Base-by-base conservation (phyloP, 257 asterid species). In the Ilex aquifolium region DNA sequence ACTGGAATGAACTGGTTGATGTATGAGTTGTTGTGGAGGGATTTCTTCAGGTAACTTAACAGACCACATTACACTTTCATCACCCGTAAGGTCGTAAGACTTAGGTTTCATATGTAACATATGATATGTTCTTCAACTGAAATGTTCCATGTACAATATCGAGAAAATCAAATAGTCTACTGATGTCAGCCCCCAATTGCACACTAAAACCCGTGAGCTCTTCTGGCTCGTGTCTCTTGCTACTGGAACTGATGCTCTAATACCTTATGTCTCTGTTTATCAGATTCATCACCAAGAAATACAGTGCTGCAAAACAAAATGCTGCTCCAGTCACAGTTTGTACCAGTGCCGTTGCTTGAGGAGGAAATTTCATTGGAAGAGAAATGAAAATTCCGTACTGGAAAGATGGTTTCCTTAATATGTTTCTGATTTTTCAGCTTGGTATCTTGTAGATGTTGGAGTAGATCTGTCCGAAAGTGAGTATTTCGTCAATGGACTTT, bases 21-120 rank as follows among this genome's bases (percentile, higher is more conserved):
- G 96, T 88, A 93, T 46, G 97, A 90, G 80, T 82, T 90, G 60
- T 57, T 93, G 76, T 93, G 99, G 99, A 90, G 99, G 81, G 99
- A 93, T 64, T 93, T 93, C 70, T 92, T 92, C 90, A 87, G 99
- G 99, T 90, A 57, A 83, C 63, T 31, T 55, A 10, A 15, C 27
- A 14, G 31, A 53, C 31, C 31, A 10, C 10, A 21, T 21, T 10
- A 46, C 13, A 11, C n/a, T 46, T 11, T 10, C n/a, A 10, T 46
- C 52, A 11, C 52, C 7, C 48, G 1, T 50, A 6, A 11, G n/a
- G n/a, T n/a, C 2, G 15, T 27, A 52, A 2, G 31, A 16, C 3
- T 15, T 52, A 52, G 5, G 27, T n/a, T n/a, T n/a, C n/a, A n/a
- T n/a, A n/a, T n/a, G n/a, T n/a, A n/a, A n/a, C n/a, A n/a, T n/a